Percentiles rank a stretch among this genome's conserved stretches.
Conservation (phyloP, 2,329 filamentous ascomycete genomes). For the Blastomyces gilchristii region DNA sequence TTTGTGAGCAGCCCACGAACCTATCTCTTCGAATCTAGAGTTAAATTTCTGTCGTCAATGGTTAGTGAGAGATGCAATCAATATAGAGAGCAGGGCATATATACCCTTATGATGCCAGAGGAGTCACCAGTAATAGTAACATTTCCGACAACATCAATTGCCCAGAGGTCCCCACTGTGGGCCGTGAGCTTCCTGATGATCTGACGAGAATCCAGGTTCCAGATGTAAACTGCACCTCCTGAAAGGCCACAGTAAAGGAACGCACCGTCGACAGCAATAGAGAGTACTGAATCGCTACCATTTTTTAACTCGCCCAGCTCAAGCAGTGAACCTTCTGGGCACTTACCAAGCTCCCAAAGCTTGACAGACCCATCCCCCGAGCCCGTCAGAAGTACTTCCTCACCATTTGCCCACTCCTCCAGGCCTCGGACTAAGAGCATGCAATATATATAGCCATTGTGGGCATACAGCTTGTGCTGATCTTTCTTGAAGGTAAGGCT, state of each 20-base stretch:
- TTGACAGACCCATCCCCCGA: conserved; percentile 92
- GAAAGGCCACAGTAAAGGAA: conserved; percentile 88
- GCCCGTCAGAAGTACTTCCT: conserved; percentile 77
- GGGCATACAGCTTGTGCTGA: conserved; percentile 78
- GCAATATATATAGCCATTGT: conserved; percentile 92
- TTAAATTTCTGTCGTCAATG: conserved; percentile 51
- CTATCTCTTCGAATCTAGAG: conserved; percentile 70
- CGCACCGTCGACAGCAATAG: conserved; percentile 74
- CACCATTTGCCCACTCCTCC: conserved; percentile 54
- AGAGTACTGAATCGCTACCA: conserved; percentile 56
- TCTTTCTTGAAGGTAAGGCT: conserved; percentile 71
- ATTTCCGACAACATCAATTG: conserved; percentile 74
- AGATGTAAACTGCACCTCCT: conserved; percentile 81
- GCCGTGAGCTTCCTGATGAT: conserved; percentile 76
- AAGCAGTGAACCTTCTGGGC: conserved; percentile 51
- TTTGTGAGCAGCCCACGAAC: conserved; percentile 70
- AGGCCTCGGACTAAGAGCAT: conserved; percentile 77
- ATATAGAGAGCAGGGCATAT: conserved; percentile 20
- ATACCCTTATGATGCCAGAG: conserved; percentile 74
- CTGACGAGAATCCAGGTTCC: conserved; percentile 92
- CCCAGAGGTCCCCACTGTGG: conserved; percentile 72
- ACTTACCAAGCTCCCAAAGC: conserved; percentile 67
- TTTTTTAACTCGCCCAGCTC: conserved; percentile 60
- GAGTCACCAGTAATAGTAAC: conserved; percentile 80
- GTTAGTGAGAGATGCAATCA: conserved; percentile 10